Evolutionary conservation across 306 rosid genomes (phyloP).

Genomic region (Gynostemma pentaphyllum): DNA sequence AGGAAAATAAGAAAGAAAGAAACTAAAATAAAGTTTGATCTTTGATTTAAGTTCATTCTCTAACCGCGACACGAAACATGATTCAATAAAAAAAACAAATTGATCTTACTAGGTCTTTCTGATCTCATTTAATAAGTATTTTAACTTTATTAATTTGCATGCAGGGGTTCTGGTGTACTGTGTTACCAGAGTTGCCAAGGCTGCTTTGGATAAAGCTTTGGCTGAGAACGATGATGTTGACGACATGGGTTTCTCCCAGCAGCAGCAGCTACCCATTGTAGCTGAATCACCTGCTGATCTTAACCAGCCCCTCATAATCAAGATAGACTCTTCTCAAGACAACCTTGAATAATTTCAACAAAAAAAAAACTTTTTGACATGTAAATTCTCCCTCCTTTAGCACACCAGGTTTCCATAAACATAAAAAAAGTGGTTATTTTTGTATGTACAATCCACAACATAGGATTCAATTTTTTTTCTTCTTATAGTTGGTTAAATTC

Average conservation of each 20-base stretch:
- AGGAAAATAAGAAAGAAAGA: no score
- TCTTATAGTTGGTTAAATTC: neutral
- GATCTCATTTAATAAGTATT: neutral
- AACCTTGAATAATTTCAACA: slow-evolving; percentile 18
- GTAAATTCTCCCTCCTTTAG: slow-evolving; percentile 43
- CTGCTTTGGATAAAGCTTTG: slow-evolving; percentile 37
- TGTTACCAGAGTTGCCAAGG: slow-evolving; percentile 44
- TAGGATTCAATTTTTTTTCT: slow-evolving; percentile 4
- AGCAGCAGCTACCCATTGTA: slow-evolving; percentile 29
- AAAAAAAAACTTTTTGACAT: slow-evolving; percentile 11
- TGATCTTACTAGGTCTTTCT: neutral
- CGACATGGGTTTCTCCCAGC: slow-evolving; percentile 19
- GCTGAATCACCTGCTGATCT: slow-evolving; percentile 41
- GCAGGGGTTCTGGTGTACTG: slow-evolving; percentile 30
- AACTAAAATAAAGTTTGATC: neutral
- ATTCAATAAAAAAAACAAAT: neutral
- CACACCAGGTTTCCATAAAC: slow-evolving; percentile 7
- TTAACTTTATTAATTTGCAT: neutral
- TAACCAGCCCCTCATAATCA: slow-evolving; percentile 65
- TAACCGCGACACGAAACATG: neutral
- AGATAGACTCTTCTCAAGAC: slow-evolving; percentile 32
- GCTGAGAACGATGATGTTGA: slow-evolving; percentile 35
- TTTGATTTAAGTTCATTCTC: neutral
- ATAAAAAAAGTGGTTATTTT: neutral
- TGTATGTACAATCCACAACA: slow-evolving; percentile 2